Base-by-base conservation (phyloP, 495 filamentous ascomycete species). In the Cercophora newfieldiana region DNA sequence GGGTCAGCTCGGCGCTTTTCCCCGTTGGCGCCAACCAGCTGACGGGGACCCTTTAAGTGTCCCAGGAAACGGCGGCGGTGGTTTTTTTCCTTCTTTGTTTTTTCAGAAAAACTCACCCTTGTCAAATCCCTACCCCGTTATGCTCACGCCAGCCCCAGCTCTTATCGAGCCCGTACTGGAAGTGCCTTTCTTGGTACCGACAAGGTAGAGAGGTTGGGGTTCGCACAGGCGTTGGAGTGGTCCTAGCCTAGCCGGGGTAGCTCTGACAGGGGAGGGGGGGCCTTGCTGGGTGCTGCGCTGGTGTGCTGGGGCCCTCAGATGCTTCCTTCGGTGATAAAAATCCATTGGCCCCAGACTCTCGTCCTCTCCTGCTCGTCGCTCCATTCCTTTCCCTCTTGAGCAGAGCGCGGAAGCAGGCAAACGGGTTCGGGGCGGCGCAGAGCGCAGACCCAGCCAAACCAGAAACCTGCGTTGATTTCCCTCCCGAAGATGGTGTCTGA, bases 221-320 rank as follows among this genome's bases (percentile, higher is more conserved):
- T 50, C 49, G 54, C 24, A 31, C 54, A 54, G 59, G 56, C 58
- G 56, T 61, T 68, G 59, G 63, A 57, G 54, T 61, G 63, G 55
- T 64, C 61, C 63, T 58, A 51, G 63, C 61, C 63, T 58, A 51
- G 63, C 69, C 61, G 66, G 71, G 72, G 74, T 76, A 61, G 12
- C 10, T 44, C 3, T n/a, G 37, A 44, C 68, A 71, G 70, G 28
- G 55, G 53, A 51, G 26, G 68, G 66, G 63, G 70, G 61, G 55
- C 44, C 63, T 63, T 65, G 68, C 65, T 48, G 57, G 67, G 26
- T 18, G 69, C 61, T 65, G 53, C 25, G 59, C n/a, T n/a, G n/a
- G n/a, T n/a, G 67, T 71, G 71, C 70, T 67, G 68, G 66, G 68
- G 64, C 67, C 67, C 54, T 69, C 54, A 48, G 60, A 64, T 62